phyloP scores from a whole-genome alignment of 164 flowering plant species.

The Chimonanthus salicifolius region DNA sequence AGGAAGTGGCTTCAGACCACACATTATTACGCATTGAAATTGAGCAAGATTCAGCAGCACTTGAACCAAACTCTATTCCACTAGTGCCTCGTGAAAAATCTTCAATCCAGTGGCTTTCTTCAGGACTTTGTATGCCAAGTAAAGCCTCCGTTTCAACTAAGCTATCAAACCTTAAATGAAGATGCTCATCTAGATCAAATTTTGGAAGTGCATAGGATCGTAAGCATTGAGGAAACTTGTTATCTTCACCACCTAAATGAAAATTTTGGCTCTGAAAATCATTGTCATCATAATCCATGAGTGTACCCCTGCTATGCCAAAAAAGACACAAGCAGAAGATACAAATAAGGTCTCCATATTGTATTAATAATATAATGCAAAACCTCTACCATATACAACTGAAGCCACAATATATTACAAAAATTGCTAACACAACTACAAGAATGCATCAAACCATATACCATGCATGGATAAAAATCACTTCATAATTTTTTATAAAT shows the following conservation, averaged over 20 bases:
- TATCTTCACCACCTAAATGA: slow-evolving; percentile 78
- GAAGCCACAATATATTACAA: too few species aligned
- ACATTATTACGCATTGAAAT: slow-evolving; percentile 78
- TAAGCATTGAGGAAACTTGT: slow-evolving; percentile 56
- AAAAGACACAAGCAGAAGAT: not conserved
- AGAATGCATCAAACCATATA: too few species aligned
- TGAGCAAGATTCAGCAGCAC: slow-evolving; percentile 72
- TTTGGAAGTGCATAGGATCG: slow-evolving; percentile 67
- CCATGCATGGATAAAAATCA: too few species aligned
- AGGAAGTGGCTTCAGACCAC: slow-evolving; percentile 97
- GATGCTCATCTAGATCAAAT: slow-evolving; percentile 64
- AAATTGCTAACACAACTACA: too few species aligned
- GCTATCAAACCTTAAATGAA: slow-evolving; percentile 75
- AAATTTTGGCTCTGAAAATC: slow-evolving; percentile 72
- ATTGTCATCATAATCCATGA: slow-evolving; percentile 96
- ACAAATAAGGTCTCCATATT: not conserved
- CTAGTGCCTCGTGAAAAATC: slow-evolving; percentile 67
- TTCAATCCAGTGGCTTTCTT: slow-evolving; percentile 86
- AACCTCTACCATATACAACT: not conserved
- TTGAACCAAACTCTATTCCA: slow-evolving; percentile 66
- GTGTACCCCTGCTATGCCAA: slow-evolving; percentile 49
- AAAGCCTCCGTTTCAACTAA: slow-evolving; percentile 84
- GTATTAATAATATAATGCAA: too few species aligned
- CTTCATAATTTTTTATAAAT: too few species aligned
- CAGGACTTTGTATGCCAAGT: slow-evolving; percentile 78